These are phyloP conservation scores for Fomitiporia mediterranea DNA, from an alignment of 1,284 basidiomycete genomes.

Conservation along the genomic window DNA sequence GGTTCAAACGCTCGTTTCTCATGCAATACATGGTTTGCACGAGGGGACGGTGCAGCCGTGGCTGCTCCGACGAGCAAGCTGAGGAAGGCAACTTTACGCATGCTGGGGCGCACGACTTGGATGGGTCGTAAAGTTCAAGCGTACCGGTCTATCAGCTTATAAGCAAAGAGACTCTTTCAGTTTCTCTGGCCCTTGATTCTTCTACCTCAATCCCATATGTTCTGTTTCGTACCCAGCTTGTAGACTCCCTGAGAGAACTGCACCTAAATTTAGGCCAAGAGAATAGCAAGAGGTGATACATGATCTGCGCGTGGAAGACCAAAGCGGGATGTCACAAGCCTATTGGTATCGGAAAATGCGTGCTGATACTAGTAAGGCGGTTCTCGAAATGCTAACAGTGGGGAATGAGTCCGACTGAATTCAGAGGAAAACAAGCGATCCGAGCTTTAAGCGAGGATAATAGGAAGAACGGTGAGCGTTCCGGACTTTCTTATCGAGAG, in stretches of 20 bases:
- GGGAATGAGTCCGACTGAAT: background rate
- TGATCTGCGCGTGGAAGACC: conserved; percentile 1
- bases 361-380: background rate
- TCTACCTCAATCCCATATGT: background rate
- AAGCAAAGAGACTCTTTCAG: background rate
- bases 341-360: background rate
- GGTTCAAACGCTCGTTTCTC: conserved; percentile 18
- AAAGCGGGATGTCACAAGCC: background rate
- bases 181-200: background rate
- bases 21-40: conserved; percentile 13
- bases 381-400: background rate
- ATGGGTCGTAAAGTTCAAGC: background rate
- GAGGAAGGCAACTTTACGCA: background rate
- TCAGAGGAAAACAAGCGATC: background rate
- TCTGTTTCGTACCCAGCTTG: background rate
- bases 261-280: background rate
- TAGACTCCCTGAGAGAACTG: background rate
- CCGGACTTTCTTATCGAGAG: background rate
- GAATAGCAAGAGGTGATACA: background rate
- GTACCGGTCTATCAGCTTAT: background rate
- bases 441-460: background rate
- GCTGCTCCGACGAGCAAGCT: background rate
- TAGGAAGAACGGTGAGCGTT: background rate
- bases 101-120: background rate
- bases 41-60: conserved; percentile 5